Percentiles rank a stretch among this genome's conserved stretches.
Evolutionary conservation across 306 rosid genomes (phyloP).

Genomic region (Begonia loranthoides): DNA sequence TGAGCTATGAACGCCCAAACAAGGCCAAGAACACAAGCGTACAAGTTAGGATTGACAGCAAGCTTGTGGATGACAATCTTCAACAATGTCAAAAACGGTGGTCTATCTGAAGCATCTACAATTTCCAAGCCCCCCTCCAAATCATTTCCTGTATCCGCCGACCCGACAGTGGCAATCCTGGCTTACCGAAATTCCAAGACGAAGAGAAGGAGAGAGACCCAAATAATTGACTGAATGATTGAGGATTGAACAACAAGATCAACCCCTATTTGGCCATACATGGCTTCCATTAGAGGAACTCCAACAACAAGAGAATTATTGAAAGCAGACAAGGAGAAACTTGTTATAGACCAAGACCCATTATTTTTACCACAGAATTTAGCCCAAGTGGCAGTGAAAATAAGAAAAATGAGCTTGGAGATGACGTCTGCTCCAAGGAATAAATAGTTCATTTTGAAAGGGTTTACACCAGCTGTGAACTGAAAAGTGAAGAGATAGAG

Average conservation of each 20-base stretch:
- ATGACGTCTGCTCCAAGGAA: constrained; percentile 1
- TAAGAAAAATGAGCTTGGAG: background rate
- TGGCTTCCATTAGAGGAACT: background rate
- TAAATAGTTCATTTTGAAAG: background rate
- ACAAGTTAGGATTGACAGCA: constrained; percentile 1
- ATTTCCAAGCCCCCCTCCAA: background rate
- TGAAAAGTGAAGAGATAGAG: constrained; percentile 1
- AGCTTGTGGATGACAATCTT: background rate
- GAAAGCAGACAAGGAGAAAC: background rate
- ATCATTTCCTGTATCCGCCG: background rate
- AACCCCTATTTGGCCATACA: constrained; percentile 1
- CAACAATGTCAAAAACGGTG: background rate
- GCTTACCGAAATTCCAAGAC: constrained; percentile 1
- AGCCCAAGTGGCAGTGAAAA: background rate
- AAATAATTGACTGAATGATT: background rate
- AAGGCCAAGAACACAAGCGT: constrained; percentile 3
- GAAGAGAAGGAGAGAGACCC: background rate
- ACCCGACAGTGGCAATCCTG: too few relatives aligned
- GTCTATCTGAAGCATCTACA: background rate
- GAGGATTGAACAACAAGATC: constrained; percentile 4
- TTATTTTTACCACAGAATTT: background rate
- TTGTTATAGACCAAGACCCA: constrained; percentile 1
- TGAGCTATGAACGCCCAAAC: constrained; percentile 2
- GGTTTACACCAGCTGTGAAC: constrained; percentile 1
- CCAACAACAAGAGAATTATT: constrained; percentile 2